phyloP scores from a whole-genome alignment of 2,329 filamentous ascomycete genomes.

The Periconia sp. region DNA sequence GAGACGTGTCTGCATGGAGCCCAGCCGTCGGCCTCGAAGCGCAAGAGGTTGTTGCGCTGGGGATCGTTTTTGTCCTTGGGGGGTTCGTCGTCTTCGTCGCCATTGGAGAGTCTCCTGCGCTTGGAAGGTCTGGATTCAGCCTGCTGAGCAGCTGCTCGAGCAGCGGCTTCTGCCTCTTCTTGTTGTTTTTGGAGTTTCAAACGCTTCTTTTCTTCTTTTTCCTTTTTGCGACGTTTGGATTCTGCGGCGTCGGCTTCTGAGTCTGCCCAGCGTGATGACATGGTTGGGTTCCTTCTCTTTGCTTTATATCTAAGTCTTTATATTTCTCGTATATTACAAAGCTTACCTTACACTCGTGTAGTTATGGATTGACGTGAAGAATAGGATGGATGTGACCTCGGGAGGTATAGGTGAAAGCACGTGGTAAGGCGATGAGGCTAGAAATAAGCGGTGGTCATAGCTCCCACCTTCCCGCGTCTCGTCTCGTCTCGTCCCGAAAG shows the following conservation, averaged over 20 bases:
- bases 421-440: constrained; percentile 7
- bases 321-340: no score
- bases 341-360: no score
- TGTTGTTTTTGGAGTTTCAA: constrained; percentile 80
- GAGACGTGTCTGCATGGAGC: constrained; percentile 75
- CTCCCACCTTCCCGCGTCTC: constrained; percentile 23
- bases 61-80: constrained; percentile 19
- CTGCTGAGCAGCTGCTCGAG: constrained; percentile 22
- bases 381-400: no score
- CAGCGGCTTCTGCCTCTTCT: constrained; percentile 58
- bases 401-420: no score
- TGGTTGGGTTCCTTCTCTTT: constrained; percentile 42
- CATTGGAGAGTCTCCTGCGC: constrained; percentile 62
- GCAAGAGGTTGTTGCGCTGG: constrained; percentile 64
- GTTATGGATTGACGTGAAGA: constrained; percentile 1
- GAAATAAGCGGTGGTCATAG: constrained; percentile 32
- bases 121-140: constrained; percentile 54
- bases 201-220: constrained; percentile 88
- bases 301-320: no score
- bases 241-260: constrained; percentile 77
- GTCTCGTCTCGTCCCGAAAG: constrained; percentile 18
- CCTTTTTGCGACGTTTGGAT: constrained; percentile 70
- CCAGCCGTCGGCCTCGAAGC: constrained; percentile 71
- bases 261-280: constrained; percentile 83
- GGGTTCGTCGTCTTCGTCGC: constrained; percentile 17